phyloP scores from a whole-genome alignment of 139 green algal genomes.

The Chlorella ohadii region DNA sequence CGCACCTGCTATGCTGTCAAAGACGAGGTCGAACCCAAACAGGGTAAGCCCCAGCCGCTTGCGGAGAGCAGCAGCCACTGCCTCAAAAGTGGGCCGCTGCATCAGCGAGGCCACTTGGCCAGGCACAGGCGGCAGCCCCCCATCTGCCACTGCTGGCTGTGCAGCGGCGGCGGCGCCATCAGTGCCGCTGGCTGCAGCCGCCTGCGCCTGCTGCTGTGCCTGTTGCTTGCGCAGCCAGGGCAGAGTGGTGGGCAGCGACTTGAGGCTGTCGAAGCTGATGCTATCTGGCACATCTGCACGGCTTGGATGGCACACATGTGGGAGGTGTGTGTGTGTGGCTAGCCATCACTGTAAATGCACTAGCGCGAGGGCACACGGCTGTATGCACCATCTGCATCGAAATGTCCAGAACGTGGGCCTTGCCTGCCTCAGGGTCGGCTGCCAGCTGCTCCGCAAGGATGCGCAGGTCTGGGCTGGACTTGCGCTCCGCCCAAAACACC shows the following conservation, averaged over 20 bases:
- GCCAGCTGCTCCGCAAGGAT: not conserved
- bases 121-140: not conserved
- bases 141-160: not conserved
- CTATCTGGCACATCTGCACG: constrained; percentile 21
- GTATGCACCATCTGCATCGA: too few relatives aligned
- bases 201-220: constrained; percentile 2
- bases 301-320: too few relatives aligned
- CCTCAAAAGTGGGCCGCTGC: constrained; percentile 40
- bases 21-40: constrained; percentile 80
- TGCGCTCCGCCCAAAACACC: constrained; percentile 60
- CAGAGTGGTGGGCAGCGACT: constrained; percentile 63
- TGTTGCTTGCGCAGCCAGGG: constrained; percentile 24
- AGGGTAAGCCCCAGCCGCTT: constrained; percentile 64
- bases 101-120: constrained; percentile 12
- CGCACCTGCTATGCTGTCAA: constrained; percentile 40
- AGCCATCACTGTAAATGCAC: too few relatives aligned
- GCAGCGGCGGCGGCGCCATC: not conserved
- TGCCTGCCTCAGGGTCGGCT: not conserved
- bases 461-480: constrained; percentile 68
- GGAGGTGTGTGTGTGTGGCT: too few relatives aligned
- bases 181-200: not conserved
- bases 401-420: too few relatives aligned
- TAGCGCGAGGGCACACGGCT: too few relatives aligned
- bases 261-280: constrained; percentile 74
- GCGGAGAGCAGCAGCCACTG: constrained; percentile 49